Conservation (phyloP, 495 filamentous ascomycete species). For the Hypoxylon fuscum region DNA sequence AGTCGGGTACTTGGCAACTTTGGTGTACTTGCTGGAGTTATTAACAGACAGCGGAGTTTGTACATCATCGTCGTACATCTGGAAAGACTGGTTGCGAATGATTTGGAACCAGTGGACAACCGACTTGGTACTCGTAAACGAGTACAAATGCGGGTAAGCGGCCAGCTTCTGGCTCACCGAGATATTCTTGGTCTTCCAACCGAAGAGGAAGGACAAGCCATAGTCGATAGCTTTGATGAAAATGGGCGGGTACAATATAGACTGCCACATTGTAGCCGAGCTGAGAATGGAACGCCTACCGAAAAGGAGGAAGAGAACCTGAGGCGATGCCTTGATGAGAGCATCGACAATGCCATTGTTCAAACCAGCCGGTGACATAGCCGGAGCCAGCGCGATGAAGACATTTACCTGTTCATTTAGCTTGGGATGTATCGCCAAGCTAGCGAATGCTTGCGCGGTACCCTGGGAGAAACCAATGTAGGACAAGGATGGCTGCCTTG, state of each 20-base stretch:
- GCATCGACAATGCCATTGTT: conserved; percentile 89
- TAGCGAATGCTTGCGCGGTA: conserved; percentile 95
- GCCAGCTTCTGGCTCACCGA: conserved; percentile 88
- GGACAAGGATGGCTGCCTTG: conserved; percentile 82
- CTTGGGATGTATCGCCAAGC: conserved; percentile 89
- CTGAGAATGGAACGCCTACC: conserved; percentile 92
- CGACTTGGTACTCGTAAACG: conserved; percentile 93
- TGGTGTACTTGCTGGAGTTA: conserved; percentile 65
- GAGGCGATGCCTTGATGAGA: conserved; percentile 90
- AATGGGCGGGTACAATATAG: conserved; percentile 92
- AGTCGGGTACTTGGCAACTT: conserved; percentile 95
- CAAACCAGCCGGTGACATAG: conserved; percentile 94
- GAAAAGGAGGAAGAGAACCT: conserved; percentile 92
- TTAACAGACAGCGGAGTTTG: conserved; percentile 59
- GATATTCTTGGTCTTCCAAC: conserved; percentile 90
- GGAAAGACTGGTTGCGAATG: conserved; percentile 91
- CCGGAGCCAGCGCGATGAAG: conserved; percentile 96
- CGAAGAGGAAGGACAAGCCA: conserved; percentile 82
- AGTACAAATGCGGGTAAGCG: conserved; percentile 96
- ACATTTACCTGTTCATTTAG: conserved; percentile 95
- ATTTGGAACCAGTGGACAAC: conserved; percentile 99
- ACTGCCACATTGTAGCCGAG: conserved; percentile 97
- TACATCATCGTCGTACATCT: conserved; percentile 98
- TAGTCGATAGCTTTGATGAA: conserved; percentile 90
- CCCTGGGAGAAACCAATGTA: conserved; percentile 98